Base-by-base conservation (phyloP, 2,329 filamentous ascomycete genomes). In the Aureobasidium sp. region DNA sequence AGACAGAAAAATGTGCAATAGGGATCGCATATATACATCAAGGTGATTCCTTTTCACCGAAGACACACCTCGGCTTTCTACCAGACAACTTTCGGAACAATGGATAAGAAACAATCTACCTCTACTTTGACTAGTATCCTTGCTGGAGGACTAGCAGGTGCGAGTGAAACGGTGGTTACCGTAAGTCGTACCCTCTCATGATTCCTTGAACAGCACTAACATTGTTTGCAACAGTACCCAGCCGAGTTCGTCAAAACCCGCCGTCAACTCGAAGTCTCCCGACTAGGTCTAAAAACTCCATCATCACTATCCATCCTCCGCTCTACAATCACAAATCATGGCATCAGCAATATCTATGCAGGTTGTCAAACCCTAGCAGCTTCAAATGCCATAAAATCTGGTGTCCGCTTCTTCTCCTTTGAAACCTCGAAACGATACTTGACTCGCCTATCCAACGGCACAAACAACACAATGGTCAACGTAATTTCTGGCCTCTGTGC, bases 351-450 rank as follows among this genome's bases (percentile, higher is more conserved):
- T 15, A 37, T 64, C 6, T 64, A 64, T 36, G 47, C 50, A 2
- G 63, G 63, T 27, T 61, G 57, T 13, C 27, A 39, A 24, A 53
- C 63, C 15, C 34, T 64, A 36, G 57, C 57, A 2, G 32, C 34
- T 2, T 56, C 50, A n/a, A 64, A 64, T 51, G 59, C 59, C 26
- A 52, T 51, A 13, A 64, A 64, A 26, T 62, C 57, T 69, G 65
- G 63, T 9, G 65, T 71, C 8, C 67, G 69, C 1, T 71, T 71
- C 48, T 62, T 70, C 24, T 62, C 68, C 3, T 70, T 70, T 47
- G 65, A 70, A 26, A 47, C 50, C 7, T 59, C 68, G 15, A 60
- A 62, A 24, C 63, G 61, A 3, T 57, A 26, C 9, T 63, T 70
- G 10, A 34, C 46, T 2, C 63, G 66, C 1, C 20, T 48, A 15